Conservation (phyloP, 768 basidiomycete species). For the Boletus sp. region DNA sequence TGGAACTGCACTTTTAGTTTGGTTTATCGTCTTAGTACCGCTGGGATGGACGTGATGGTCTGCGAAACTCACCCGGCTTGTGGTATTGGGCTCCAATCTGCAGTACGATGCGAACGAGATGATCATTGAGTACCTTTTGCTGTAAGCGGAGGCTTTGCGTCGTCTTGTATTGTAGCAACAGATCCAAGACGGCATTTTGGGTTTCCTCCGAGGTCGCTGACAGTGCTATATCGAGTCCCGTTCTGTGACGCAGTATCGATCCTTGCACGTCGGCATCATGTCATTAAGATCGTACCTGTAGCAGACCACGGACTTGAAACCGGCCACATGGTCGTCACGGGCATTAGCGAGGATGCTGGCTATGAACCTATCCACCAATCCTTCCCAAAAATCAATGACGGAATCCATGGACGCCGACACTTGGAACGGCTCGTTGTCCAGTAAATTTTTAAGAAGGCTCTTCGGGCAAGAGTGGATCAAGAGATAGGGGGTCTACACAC, state of each 20-base stretch:
- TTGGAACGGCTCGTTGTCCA: conserved; percentile 2
- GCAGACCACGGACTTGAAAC: conserved; percentile 74
- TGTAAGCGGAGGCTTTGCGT: conserved; percentile 47
- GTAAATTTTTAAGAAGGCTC: conserved; percentile 22
- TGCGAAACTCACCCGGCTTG: conserved; percentile 53
- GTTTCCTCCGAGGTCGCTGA: conserved; percentile 26
- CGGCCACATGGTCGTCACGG: conserved; percentile 48
- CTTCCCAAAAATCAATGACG: conserved; percentile 9
- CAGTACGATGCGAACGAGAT: conserved; percentile 55
- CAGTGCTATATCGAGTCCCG: conserved; percentile 56
- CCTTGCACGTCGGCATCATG: neutral
- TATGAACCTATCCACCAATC: conserved; percentile 37
- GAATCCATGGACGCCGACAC: conserved; percentile 16
- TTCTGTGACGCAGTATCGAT: conserved; percentile 32
- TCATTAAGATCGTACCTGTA: conserved; percentile 39
- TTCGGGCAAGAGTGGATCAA: conserved; percentile 2
- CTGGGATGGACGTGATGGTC: neutral
- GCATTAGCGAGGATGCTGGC: conserved; percentile 38
- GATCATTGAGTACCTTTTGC: conserved; percentile 64
- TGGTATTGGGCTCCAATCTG: conserved; percentile 46
- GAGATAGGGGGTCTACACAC: neutral
- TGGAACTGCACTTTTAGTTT: conserved; percentile 70
- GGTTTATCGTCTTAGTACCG: neutral
- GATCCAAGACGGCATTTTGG: conserved; percentile 30
- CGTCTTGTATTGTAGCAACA: conserved; percentile 35